Evolutionary conservation across 495 filamentous ascomycete genomes (phyloP), one percentile per base, ranked within the genome.

Genomic region (Talaromyces stipitatus): DNA sequence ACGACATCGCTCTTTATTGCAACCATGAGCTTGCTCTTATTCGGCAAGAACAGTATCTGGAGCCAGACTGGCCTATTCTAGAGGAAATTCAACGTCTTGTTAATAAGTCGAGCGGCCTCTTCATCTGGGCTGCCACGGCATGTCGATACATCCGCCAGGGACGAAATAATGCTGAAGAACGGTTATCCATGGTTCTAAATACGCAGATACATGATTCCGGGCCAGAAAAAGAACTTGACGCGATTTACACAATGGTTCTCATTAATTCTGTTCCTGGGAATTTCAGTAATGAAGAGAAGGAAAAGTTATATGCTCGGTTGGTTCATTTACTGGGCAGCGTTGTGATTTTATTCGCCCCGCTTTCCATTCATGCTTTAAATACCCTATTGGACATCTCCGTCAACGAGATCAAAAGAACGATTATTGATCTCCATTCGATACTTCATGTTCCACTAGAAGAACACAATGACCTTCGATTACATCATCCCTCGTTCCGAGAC

Each of bases 401-500:
- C 18, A 9, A 36, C 9, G 38, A 47, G 9, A 30, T 56, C 12
- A 16, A 23, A 7, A 26, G 38, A 30, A 47, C 38, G 1, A 6
- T 56, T 9, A 29, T 10, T 22, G 41, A 56, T 56, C 38, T 56
- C 4, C 54, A 56, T 48, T 63, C 70, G 4, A 64, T 77, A 30
- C 58, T 78, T 1, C 54, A 68, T 55, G 61, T 76, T 32, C 66
- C 71, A 43, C 51, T 65, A 2, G 55, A 72, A 26, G 0, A 41
- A 16, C 41, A 53, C 22, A 12, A 26, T 10, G 67, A 67, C 3
- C 48, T 81, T 23, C 66, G 68, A n/a, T 61, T 75, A 2, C 71
- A 72, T 41, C 76, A 83, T 57, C 70, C 66, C 11, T 80, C 77
- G n/a, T 78, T 83, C 58, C 76, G 74, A 46, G 78, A 82, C 60